These are phyloP conservation scores for Pistacia integerrima DNA, from an alignment of 345 rosid species.

Conservation along the genomic window DNA sequence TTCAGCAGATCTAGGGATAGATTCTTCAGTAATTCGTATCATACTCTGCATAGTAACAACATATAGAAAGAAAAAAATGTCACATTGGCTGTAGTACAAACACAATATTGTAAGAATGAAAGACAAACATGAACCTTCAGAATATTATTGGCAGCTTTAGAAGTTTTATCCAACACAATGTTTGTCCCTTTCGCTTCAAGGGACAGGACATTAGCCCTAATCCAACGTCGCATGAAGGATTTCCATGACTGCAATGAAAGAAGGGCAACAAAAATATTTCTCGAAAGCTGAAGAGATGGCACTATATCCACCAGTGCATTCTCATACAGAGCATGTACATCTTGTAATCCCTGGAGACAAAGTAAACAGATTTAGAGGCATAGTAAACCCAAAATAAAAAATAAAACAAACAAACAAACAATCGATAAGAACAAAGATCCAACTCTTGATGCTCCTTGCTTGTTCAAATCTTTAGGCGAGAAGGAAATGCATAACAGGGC, in stretches of 20 bases:
- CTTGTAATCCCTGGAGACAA: slow-evolving; percentile 47
- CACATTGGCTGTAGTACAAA: background rate
- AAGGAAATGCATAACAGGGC: slow-evolving; percentile 71
- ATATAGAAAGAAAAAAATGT: slow-evolving; percentile 2
- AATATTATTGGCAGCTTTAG: slow-evolving; percentile 80
- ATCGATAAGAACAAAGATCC: slow-evolving; percentile 21
- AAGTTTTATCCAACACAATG: slow-evolving; percentile 50
- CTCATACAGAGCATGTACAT: slow-evolving; percentile 59
- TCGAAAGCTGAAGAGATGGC: slow-evolving; percentile 75
- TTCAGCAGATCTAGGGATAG: slow-evolving; percentile 87
- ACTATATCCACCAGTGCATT: slow-evolving; percentile 66
- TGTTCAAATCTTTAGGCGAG: slow-evolving; percentile 50
- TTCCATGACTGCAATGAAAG: slow-evolving; percentile 90
- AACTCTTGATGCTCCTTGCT: slow-evolving; percentile 50
- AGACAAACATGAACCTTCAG: slow-evolving; percentile 59
- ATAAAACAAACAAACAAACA: slow-evolving; percentile 5
- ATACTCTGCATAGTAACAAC: slow-evolving; percentile 48
- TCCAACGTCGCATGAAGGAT: slow-evolving; percentile 83
- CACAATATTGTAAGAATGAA: slow-evolving; percentile 11
- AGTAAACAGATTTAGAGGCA: slow-evolving; percentile 24
- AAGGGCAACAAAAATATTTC: slow-evolving; percentile 77
- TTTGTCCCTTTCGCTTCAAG: slow-evolving; percentile 47
- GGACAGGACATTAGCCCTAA: slow-evolving; percentile 55
- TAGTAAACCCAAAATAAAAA: slow-evolving; percentile 12
- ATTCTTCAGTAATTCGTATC: slow-evolving; percentile 64